A percentile compares a stretch with the other conserved stretches of the same genome.
Conservation (phyloP, 345 rosid genomes). For the Murraya paniculata region DNA sequence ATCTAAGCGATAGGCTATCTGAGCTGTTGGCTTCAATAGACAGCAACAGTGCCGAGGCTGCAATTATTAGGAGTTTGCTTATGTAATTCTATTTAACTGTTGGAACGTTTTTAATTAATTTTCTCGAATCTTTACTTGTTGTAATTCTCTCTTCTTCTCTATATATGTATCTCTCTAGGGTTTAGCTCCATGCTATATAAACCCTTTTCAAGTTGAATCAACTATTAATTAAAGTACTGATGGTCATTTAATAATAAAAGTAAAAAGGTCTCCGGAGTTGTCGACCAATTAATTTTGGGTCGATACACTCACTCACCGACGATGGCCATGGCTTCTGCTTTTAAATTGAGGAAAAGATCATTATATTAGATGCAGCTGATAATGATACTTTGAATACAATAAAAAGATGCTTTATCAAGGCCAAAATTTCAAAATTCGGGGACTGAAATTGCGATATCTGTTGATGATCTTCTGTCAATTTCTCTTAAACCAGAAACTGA, state of each 20-base stretch:
- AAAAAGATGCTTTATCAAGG: neutral
- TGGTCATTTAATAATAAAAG: neutral
- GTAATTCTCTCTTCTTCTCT: neutral
- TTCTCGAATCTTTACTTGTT: neutral
- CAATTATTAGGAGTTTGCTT: constrained; percentile 83
- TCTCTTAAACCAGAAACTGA: constrained; percentile 9
- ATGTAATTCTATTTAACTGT: constrained; percentile 24
- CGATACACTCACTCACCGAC: neutral
- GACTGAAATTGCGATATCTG: neutral
- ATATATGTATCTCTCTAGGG: constrained; percentile 11
- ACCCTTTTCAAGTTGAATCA: constrained; percentile 12
- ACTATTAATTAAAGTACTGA: neutral
- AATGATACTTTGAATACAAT: constrained; percentile 6
- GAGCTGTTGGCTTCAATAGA: constrained; percentile 73
- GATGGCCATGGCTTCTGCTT: neutral
- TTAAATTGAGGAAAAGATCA: neutral
- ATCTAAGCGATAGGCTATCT: constrained; percentile 70
- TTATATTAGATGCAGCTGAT: constrained; percentile 10
- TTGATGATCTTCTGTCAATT: neutral
- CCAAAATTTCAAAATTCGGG: neutral
- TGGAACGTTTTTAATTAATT: neutral
- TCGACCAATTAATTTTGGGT: neutral
- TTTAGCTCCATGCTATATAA: neutral
- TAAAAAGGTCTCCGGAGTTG: neutral
- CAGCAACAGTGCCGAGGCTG: constrained; percentile 65